Percentiles rank a stretch among this genome's conserved stretches.
These are phyloP conservation scores for Lyophyllum decastes DNA, from an alignment of 768 basidiomycete genomes.

Conservation along the genomic window DNA sequence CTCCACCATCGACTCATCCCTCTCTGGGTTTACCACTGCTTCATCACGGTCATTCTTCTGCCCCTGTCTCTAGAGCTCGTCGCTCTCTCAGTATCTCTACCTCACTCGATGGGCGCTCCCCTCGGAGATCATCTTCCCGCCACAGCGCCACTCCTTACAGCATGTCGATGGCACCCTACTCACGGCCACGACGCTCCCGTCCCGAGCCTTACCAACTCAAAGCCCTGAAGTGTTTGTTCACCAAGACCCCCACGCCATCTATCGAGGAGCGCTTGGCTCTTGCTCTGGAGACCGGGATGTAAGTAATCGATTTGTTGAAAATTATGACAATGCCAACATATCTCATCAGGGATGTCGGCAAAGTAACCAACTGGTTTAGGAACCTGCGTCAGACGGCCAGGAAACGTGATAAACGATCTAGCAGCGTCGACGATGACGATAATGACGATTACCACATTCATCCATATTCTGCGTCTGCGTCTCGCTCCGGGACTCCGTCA, in stretches of 20 bases:
- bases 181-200: conserved; percentile 69
- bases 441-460: conserved; percentile 45
- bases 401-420: conserved; percentile 60
- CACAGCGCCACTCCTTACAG: conserved; percentile 49
- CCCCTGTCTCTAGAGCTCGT: conserved; percentile 26
- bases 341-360: conserved; percentile 67
- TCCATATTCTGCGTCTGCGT: conserved; percentile 42
- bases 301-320: conserved; percentile 25
- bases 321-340: conserved; percentile 17
- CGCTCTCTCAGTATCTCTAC: conserved; percentile 43
- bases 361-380: conserved; percentile 88
- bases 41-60: conserved; percentile 32
- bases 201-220: conserved; percentile 80
- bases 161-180: conserved; percentile 34
- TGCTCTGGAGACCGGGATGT: conserved; percentile 79
- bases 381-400: conserved; percentile 82
- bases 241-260: conserved; percentile 69
- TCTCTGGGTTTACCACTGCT: conserved; percentile 41
- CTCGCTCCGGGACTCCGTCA: conserved; percentile 55
- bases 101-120: conserved; percentile 37
- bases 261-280: conserved; percentile 79
- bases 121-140: conserved; percentile 38
- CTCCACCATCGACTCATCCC: conserved; percentile 48
- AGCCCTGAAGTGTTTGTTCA: conserved; percentile 69
- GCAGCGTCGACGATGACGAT: conserved; percentile 46